Percentiles rank a stretch among this genome's conserved stretches.
Evolutionary conservation across 495 filamentous ascomycete species (phyloP).

Genomic region (Trichoderma erinaceum): DNA sequence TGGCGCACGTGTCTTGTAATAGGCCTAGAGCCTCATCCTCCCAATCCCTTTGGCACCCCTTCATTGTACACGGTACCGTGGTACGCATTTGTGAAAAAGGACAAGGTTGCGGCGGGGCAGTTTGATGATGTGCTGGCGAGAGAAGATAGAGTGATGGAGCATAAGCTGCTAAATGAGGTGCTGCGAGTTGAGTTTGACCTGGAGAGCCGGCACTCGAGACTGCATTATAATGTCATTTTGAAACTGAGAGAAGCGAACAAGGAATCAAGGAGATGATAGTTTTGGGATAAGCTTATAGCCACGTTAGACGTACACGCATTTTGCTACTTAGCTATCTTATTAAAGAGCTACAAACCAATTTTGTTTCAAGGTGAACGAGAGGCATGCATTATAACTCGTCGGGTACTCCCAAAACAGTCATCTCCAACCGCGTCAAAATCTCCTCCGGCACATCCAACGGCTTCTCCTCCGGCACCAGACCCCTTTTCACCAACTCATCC

Average conservation of each 20-base stretch:
- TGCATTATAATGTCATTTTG: not conserved
- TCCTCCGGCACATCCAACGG: conserved; percentile 36
- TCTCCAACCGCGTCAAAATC: conserved; percentile 20
- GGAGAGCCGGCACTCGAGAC: not conserved
- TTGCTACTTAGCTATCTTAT: not conserved
- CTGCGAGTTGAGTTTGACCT: not conserved
- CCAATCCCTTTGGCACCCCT: not conserved
- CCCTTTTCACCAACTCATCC: conserved; percentile 35
- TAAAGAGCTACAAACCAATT: not conserved
- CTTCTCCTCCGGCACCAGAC: conserved; percentile 41
- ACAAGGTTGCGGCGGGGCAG: not conserved
- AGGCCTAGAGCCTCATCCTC: not conserved
- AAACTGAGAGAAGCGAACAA: not conserved
- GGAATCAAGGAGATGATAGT: not conserved
- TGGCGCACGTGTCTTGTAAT: not conserved
- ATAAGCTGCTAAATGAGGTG: not conserved
- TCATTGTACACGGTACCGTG: not conserved
- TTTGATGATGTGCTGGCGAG: not conserved
- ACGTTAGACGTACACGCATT: not conserved
- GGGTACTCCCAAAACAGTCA: conserved; percentile 15
- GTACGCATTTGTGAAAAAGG: not conserved
- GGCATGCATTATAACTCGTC: not conserved
- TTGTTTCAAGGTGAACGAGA: not conserved
- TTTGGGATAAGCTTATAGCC: not conserved
- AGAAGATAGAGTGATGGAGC: not conserved